Evolutionary conservation across 768 basidiomycete genomes (phyloP), one percentile per base, ranked within the genome.

Genomic region (Xerocomellus intermedius): DNA sequence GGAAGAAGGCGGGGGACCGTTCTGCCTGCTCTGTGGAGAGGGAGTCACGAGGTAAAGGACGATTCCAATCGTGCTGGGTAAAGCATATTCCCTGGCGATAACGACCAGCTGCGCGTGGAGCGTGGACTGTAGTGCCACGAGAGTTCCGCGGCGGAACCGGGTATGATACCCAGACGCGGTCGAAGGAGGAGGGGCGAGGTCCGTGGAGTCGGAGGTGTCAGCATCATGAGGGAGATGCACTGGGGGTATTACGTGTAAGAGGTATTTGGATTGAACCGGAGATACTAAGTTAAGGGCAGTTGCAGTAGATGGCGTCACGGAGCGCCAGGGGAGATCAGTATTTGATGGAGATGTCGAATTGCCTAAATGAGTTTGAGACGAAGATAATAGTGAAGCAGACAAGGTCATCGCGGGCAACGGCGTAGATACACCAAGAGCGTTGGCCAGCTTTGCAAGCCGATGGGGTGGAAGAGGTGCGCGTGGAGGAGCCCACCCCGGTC

Each of bases 71-170:
- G 90, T 91, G 61, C 87, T 92, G 2, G 95, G 95, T 17, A 98
- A 76, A 3, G 91, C 90, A 65, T 94, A 98, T 72, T 98, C 95
- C 71, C 86, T 87, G 14, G 95, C 94, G 48, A 98, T 97, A 8
- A 92, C 89, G 21, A 78, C 77, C 10, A 97, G 74, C 68, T 97
- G 95, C 1, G 85, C 81, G 39, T 91, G 86, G 2, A 98, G 74
- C 0, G 87, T 91, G 6, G 94, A 78, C 66, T 94, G 84, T 0
- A 98, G 78, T 0, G 94, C 88, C 5, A 98, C 82, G 13, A 98
- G 78, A n/a, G 84, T 86, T 8, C 95, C 95, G 26, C 95, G 82
- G 14, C 82, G 82, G 65, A 91, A 91, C 47, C 89, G 86, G 17
- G 81, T 77, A 58, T 91, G 87, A 62, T 90, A 89, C n/a, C 87